Conservation (phyloP, 2,329 filamentous ascomycete species). For the Aureobasidium vineae region DNA sequence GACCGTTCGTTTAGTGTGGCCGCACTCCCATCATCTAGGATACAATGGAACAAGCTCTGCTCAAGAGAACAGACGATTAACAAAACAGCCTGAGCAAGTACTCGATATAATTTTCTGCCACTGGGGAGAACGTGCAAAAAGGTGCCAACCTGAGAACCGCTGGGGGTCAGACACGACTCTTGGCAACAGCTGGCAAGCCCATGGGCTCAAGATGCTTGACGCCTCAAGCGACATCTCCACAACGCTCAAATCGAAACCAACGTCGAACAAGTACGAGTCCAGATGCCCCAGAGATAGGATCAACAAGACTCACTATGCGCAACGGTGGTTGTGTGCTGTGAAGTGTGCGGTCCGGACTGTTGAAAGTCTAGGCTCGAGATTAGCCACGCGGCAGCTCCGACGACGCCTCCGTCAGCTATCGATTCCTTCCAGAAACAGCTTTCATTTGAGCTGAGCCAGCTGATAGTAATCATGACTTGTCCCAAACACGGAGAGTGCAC, state of each 20-base stretch:
- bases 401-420: conserved; percentile 1
- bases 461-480: neutral
- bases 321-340: neutral
- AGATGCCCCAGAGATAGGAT: neutral
- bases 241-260: conserved; percentile 2
- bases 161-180: too few species aligned
- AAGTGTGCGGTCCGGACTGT: neutral
- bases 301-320: neutral
- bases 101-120: too few species aligned
- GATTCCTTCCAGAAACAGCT: neutral
- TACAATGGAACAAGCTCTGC: too few species aligned
- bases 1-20: neutral
- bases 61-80: too few species aligned
- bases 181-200: too few species aligned
- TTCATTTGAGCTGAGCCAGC: neutral
- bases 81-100: too few species aligned
- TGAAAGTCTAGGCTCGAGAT: conserved; percentile 6
- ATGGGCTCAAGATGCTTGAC: neutral
- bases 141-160: too few species aligned
- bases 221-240: neutral
- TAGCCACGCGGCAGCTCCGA: conserved; percentile 7
- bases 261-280: neutral
- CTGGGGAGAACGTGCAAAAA: too few species aligned
- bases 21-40: too few species aligned
- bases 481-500: too few species aligned